Evolutionary conservation across 1,139 yeast species (phyloP).

Genomic region (Protomyces lactucae-debilis): DNA sequence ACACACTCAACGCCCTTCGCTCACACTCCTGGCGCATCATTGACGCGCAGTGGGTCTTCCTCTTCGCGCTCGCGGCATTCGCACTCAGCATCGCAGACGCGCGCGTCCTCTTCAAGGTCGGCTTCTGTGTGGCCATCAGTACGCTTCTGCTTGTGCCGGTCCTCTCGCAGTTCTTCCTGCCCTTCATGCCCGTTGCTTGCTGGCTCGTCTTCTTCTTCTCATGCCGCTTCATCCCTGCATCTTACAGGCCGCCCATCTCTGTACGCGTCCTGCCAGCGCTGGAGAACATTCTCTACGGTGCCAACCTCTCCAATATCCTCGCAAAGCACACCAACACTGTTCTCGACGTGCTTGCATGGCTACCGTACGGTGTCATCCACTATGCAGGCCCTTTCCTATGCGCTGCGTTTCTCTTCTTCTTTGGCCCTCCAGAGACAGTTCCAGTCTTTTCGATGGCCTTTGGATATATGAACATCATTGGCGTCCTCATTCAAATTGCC

Average conservation of each 20-base stretch:
- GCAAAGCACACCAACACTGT: slow-evolving; percentile 66
- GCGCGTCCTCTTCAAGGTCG: slow-evolving; percentile 46
- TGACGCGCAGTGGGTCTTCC: slow-evolving; percentile 45
- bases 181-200: slow-evolving; percentile 77
- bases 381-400: slow-evolving; percentile 85
- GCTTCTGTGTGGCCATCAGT: slow-evolving; percentile 42
- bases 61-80: slow-evolving; percentile 43
- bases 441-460: slow-evolving; percentile 89
- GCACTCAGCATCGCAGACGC: slow-evolving; percentile 56
- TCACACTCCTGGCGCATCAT: slow-evolving; percentile 45
- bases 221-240: slow-evolving; percentile 56
- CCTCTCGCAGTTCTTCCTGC: slow-evolving; percentile 78
- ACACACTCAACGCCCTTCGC: slow-evolving; percentile 49
- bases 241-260: slow-evolving; percentile 80
- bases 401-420: slow-evolving; percentile 70
- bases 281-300: slow-evolving; percentile 92
- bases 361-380: slow-evolving; percentile 91
- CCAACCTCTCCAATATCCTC: slow-evolving; percentile 77
- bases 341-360: slow-evolving; percentile 85
- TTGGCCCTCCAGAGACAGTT: slow-evolving; percentile 87
- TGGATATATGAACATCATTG: slow-evolving; percentile 91
- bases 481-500: slow-evolving; percentile 72
- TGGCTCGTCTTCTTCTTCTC: slow-evolving; percentile 85
- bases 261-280: slow-evolving; percentile 90
- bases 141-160: slow-evolving; percentile 57